A percentile compares a stretch with the other conserved stretches of the same genome.
Evolutionary conservation across 441 rosid genomes (phyloP).

Genomic region (Erodium chrysanthum): DNA sequence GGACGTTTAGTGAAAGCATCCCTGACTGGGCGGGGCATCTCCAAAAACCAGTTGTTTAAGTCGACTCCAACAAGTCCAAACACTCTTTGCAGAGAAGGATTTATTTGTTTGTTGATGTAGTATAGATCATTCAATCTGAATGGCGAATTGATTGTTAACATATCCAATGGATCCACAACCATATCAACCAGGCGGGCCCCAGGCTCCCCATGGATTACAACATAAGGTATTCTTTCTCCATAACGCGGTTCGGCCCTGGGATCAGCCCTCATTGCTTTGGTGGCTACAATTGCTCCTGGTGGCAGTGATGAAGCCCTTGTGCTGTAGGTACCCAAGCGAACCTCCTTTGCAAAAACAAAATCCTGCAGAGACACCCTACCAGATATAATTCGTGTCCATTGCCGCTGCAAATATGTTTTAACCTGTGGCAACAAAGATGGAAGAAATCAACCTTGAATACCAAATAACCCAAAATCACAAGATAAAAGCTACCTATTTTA

Average conservation of each 20-base stretch:
- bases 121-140: slow-evolving; percentile 74
- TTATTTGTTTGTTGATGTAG: slow-evolving; percentile 89
- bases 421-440: slow-evolving; percentile 33
- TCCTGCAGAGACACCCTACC: slow-evolving; percentile 87
- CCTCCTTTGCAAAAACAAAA: slow-evolving; percentile 92
- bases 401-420: slow-evolving; percentile 70
- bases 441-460: slow-evolving; percentile 8
- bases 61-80: slow-evolving; percentile 87
- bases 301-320: slow-evolving; percentile 59
- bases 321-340: slow-evolving; percentile 84
- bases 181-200: slow-evolving; percentile 88
- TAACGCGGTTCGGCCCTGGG: slow-evolving; percentile 87
- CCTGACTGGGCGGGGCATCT: slow-evolving; percentile 79
- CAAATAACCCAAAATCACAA: slow-evolving; percentile 1
- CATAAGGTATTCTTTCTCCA: slow-evolving; percentile 81
- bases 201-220: slow-evolving; percentile 89
- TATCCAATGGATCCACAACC: slow-evolving; percentile 88
- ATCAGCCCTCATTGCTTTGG: slow-evolving; percentile 73
- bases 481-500: not conserved
- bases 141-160: slow-evolving; percentile 66
- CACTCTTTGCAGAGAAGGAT: slow-evolving; percentile 78
- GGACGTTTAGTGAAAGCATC: slow-evolving; percentile 51
- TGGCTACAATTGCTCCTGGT: slow-evolving; percentile 88
- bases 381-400: slow-evolving; percentile 75
- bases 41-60: slow-evolving; percentile 66